phyloP scores from a whole-genome alignment of 2,329 filamentous ascomycete genomes.

The Aspergillus aculeatus region DNA sequence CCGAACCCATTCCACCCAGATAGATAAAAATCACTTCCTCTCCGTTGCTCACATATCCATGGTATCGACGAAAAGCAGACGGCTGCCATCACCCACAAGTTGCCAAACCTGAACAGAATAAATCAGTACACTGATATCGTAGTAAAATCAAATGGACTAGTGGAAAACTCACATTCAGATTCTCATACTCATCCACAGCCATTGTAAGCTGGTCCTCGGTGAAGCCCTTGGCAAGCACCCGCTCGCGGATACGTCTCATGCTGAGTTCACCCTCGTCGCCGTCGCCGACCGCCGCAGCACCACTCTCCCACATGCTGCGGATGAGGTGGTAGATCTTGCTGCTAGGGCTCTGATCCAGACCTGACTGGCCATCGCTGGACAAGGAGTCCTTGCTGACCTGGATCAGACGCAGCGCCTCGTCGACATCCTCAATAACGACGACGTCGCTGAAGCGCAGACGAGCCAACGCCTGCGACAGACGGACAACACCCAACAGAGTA shows the following conservation, averaged over 20 bases:
- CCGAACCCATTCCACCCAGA: not conserved
- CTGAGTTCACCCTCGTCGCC: constrained; percentile 74
- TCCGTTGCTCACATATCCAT: constrained; percentile 45
- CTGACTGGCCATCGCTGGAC: constrained; percentile 65
- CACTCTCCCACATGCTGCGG: constrained; percentile 79
- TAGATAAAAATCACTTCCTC: not conserved
- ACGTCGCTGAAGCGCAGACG: constrained; percentile 82
- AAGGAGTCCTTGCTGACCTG: constrained; percentile 93
- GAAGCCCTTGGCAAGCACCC: constrained; percentile 94
- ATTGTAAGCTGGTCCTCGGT: constrained; percentile 88
- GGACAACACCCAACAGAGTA: constrained; percentile 87
- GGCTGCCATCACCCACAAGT: constrained; percentile 68
- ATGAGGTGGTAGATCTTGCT: constrained; percentile 95
- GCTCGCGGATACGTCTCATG: constrained; percentile 82
- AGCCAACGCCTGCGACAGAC: constrained; percentile 89
- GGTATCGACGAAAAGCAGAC: constrained; percentile 67
- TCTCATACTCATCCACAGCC: constrained; percentile 84
- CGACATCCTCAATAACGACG: constrained; percentile 88
- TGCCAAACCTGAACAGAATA: constrained; percentile 65
- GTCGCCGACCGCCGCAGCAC: constrained; percentile 74
- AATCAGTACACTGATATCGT: constrained; percentile 38
- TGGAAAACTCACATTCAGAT: constrained; percentile 73
- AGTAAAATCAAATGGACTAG: not conserved
- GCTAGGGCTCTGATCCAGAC: constrained; percentile 73
- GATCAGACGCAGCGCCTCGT: constrained; percentile 85